phyloP scores from a whole-genome alignment of 148 eudicot species.

The Fagopyrum tataricum region DNA sequence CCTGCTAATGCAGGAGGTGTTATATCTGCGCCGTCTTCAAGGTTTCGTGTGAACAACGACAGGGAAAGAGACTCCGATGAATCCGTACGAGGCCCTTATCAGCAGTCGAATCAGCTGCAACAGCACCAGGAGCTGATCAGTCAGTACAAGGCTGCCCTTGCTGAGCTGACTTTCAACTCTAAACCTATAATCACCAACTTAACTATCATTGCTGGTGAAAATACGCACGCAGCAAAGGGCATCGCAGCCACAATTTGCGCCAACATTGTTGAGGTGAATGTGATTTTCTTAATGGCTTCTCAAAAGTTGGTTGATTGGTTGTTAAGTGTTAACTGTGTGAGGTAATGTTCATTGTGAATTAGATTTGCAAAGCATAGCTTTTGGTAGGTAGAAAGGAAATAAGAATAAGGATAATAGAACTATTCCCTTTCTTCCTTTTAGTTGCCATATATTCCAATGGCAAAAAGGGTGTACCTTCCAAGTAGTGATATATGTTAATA shows the following conservation, averaged over 20 bases:
- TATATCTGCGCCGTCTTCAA: conserved; percentile 18
- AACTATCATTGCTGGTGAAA: conserved; percentile 94
- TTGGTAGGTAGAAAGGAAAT: background rate
- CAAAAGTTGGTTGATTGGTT: background rate
- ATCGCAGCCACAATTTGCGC: conserved; percentile 61
- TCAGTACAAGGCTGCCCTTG: conserved; percentile 77
- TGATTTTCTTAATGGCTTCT: conserved; percentile 16
- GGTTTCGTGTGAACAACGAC: conserved; percentile 23
- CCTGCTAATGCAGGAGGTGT: conserved; percentile 18
- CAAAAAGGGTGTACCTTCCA: background rate
- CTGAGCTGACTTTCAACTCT: conserved; percentile 92
- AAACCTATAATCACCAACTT: conserved; percentile 93
- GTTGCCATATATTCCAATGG: background rate
- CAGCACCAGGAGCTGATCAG: conserved; percentile 67
- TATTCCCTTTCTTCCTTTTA: conserved; percentile 6
- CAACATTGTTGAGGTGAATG: conserved; percentile 86
- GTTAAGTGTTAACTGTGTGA: background rate
- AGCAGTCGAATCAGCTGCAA: conserved; percentile 31
- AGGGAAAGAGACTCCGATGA: conserved; percentile 37
- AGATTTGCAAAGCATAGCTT: conserved; percentile 3
- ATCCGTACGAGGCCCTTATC: conserved; percentile 34
- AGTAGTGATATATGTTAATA: background rate
- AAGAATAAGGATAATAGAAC: background rate
- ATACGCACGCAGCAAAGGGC: conserved; percentile 76
- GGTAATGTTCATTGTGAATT: conserved; percentile 2